A percentile compares a stretch with the other conserved stretches of the same genome.
These are phyloP conservation scores for Kodamaea arcana DNA, from an alignment of 1,139 yeast species.

Conservation along the genomic window DNA sequence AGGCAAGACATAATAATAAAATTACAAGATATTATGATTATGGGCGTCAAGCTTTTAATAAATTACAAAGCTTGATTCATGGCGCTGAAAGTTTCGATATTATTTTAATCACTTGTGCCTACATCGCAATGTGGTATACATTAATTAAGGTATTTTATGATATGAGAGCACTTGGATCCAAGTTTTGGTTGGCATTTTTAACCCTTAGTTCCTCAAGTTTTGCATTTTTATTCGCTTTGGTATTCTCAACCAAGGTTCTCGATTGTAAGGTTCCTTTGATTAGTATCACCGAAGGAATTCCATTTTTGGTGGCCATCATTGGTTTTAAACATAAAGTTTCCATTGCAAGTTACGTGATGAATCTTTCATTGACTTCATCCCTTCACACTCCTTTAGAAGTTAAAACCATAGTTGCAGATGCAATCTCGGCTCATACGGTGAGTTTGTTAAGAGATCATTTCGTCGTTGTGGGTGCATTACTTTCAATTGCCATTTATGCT, in stretches of 20 bases:
- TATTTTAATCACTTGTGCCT: slow-evolving; percentile 74
- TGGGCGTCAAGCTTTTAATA: slow-evolving; percentile 40
- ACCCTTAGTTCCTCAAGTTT: slow-evolving; percentile 78
- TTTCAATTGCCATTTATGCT: slow-evolving; percentile 66
- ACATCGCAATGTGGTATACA: slow-evolving; percentile 87
- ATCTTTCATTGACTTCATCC: slow-evolving; percentile 35
- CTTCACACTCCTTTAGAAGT: slow-evolving; percentile 36
- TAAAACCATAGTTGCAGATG: slow-evolving; percentile 46
- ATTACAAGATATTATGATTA: slow-evolving; percentile 65
- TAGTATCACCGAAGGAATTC: slow-evolving; percentile 86
- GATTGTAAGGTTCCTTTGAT: slow-evolving; percentile 61
- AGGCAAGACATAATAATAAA: slow-evolving; percentile 61
- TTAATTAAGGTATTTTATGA: slow-evolving; percentile 72
- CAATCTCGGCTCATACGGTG: slow-evolving; percentile 65
- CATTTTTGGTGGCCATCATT: slow-evolving; percentile 86
- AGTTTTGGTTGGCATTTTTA: slow-evolving; percentile 84
- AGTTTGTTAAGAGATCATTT: slow-evolving; percentile 76
- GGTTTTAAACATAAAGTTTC: slow-evolving; percentile 89
- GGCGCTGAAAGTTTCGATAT: slow-evolving; percentile 90
- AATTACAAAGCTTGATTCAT: slow-evolving; percentile 50
- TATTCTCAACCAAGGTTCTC: slow-evolving; percentile 56
- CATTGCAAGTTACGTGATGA: slow-evolving; percentile 41
- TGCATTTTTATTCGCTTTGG: slow-evolving; percentile 81
- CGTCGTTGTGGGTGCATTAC: slow-evolving; percentile 69
- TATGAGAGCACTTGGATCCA: slow-evolving; percentile 79